A percentile compares a stretch with the other conserved stretches of the same genome.
phyloP scores from a whole-genome alignment of 306 rosid species.

The Sindora glabra region DNA sequence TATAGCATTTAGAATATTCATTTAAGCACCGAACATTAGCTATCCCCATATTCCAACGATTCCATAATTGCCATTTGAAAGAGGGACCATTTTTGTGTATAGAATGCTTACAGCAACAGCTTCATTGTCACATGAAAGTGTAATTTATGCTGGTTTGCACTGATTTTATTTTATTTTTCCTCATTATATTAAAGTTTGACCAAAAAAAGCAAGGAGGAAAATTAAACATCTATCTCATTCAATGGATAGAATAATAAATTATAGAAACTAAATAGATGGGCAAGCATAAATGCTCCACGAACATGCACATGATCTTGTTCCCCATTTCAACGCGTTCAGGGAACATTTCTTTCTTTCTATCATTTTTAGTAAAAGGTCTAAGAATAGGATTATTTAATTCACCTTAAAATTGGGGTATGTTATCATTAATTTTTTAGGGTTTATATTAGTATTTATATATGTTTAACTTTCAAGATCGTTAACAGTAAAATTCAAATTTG shows the following conservation, averaged over 20 bases:
- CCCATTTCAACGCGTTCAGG: conserved; percentile 30
- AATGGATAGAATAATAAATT: not conserved
- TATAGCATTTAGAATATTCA: too few relatives aligned
- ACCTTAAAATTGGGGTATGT: too few relatives aligned
- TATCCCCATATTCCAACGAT: not conserved
- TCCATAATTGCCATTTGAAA: not conserved
- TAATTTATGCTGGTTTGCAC: not conserved
- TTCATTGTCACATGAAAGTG: not conserved
- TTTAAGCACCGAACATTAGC: not conserved
- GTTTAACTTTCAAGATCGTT: too few relatives aligned
- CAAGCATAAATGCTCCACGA: conserved; percentile 49
- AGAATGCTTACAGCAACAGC: not conserved
- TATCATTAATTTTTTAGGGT: too few relatives aligned
- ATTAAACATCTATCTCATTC: not conserved
- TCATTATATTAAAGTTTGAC: not conserved
- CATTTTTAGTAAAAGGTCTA: too few relatives aligned
- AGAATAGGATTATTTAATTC: too few relatives aligned
- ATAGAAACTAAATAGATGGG: not conserved
- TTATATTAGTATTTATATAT: too few relatives aligned
- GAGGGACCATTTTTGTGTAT: not conserved
- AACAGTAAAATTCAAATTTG: too few relatives aligned
- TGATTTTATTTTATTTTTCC: not conserved
- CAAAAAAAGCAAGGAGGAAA: not conserved
- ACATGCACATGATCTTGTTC: conserved; percentile 67
- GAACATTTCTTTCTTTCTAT: too few relatives aligned